Percentiles rank a stretch among this genome's conserved stretches.
Conservation (phyloP, 106 monocot genomes). For the Gastrodia elata region DNA sequence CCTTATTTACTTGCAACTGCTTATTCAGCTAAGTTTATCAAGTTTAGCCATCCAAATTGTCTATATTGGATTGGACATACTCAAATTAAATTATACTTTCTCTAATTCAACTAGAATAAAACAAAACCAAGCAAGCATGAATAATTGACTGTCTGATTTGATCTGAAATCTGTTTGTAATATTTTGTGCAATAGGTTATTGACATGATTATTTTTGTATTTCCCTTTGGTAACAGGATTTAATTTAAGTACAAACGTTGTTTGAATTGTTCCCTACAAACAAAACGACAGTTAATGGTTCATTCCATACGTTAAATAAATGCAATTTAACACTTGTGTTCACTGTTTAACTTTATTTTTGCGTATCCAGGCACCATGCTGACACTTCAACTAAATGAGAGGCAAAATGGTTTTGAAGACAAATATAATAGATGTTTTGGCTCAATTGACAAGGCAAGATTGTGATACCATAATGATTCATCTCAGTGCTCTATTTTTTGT, state of each 20-base stretch:
- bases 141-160: background rate
- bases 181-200: background rate
- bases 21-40: too few species aligned
- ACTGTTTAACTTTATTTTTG: conserved; percentile 5
- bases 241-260: background rate
- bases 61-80: too few species aligned
- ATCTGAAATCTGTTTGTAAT: background rate
- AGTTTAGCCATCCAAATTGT: too few species aligned
- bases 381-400: conserved; percentile 31
- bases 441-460: conserved; percentile 43
- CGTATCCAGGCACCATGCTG: conserved; percentile 43
- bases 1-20: too few species aligned
- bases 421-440: conserved; percentile 36
- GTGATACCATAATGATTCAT: background rate
- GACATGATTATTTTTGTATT: background rate
- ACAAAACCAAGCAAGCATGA: too few species aligned
- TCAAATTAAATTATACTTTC: too few species aligned
- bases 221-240: background rate
- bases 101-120: too few species aligned
- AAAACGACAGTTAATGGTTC: background rate
- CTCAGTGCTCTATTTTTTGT: background rate
- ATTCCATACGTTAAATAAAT: background rate
- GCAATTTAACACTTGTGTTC: background rate
- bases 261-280: background rate
- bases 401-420: conserved; percentile 55